These are phyloP conservation scores for Ormosia emarginata DNA, from an alignment of 306 rosid species.

Conservation along the genomic window DNA sequence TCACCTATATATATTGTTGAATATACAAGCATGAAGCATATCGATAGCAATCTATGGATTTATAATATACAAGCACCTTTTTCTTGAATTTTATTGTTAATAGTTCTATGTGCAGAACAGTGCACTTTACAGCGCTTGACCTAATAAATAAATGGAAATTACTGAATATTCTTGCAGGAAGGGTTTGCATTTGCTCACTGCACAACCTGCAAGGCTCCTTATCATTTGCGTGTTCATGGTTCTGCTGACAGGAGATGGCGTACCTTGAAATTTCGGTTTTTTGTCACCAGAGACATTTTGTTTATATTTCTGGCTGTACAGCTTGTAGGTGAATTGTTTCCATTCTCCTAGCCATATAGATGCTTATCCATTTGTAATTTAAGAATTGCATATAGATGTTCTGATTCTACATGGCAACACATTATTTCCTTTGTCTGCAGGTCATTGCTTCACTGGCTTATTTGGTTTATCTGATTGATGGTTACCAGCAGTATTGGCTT, in stretches of 20 bases:
- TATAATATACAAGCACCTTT: background rate
- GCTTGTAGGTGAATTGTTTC: conserved; percentile 54
- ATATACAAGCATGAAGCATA: background rate
- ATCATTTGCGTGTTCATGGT: conserved; percentile 69
- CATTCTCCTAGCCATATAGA: background rate
- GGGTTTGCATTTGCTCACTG: conserved; percentile 92
- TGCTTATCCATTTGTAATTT: background rate
- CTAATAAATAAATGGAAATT: conserved; percentile 6
- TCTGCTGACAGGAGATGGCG: conserved; percentile 80
- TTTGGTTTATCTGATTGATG: conserved; percentile 58
- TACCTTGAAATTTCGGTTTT: conserved; percentile 75
- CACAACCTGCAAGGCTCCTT: conserved; percentile 85
- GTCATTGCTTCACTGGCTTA: conserved; percentile 71
- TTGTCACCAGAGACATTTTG: conserved; percentile 76
- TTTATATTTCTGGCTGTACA: conserved; percentile 69
- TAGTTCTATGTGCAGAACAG: background rate
- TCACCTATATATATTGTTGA: background rate
- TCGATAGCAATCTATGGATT: background rate
- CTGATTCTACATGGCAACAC: background rate
- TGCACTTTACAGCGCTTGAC: background rate
- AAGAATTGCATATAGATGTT: background rate
- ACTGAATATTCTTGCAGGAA: conserved; percentile 51
- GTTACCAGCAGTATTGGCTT: conserved; percentile 60
- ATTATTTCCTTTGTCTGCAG: conserved; percentile 34
- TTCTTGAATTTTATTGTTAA: background rate